A percentile compares a stretch with the other conserved stretches of the same genome.
These are phyloP conservation scores for Symbiodinium natans DNA, from an alignment of 73 alveolate species.

Conservation along the genomic window DNA sequence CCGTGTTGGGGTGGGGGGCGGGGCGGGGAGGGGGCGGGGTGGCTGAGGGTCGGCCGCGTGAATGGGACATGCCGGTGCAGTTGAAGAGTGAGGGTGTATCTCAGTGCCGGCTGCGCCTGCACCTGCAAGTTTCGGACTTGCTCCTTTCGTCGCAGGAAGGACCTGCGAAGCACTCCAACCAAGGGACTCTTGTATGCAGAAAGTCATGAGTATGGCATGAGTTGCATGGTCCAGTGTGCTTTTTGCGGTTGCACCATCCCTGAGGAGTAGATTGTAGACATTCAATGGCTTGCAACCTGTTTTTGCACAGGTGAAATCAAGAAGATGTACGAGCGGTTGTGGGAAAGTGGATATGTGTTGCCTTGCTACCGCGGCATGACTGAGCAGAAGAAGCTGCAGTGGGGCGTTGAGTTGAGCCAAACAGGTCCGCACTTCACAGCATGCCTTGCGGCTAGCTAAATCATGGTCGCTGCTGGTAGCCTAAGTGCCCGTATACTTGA, in stretches of 20 bases:
- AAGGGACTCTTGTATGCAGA: background rate
- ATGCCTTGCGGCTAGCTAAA: no score
- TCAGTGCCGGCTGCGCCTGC: no score
- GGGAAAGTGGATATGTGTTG: background rate
- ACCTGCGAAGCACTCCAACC: background rate
- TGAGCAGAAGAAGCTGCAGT: background rate
- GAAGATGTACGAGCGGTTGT: background rate
- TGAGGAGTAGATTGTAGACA: no score
- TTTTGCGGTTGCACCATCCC: no score
- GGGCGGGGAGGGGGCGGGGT: no score
- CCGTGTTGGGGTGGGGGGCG: no score
- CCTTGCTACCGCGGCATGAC: background rate
- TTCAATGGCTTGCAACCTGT: no score
- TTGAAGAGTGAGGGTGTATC: no score
- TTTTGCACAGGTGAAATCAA: background rate
- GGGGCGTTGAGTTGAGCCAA: background rate
- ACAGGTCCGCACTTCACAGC: background rate
- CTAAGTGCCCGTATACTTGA: background rate
- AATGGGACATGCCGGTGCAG: background rate
- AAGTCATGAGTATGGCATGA: no score
- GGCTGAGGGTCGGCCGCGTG: background rate
- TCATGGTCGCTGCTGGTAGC: background rate
- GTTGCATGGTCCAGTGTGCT: no score
- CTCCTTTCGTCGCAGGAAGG: background rate
- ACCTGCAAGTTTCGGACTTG: background rate